Conservation (phyloP, 2,329 filamentous ascomycete species). For the Alternaria solani region DNA sequence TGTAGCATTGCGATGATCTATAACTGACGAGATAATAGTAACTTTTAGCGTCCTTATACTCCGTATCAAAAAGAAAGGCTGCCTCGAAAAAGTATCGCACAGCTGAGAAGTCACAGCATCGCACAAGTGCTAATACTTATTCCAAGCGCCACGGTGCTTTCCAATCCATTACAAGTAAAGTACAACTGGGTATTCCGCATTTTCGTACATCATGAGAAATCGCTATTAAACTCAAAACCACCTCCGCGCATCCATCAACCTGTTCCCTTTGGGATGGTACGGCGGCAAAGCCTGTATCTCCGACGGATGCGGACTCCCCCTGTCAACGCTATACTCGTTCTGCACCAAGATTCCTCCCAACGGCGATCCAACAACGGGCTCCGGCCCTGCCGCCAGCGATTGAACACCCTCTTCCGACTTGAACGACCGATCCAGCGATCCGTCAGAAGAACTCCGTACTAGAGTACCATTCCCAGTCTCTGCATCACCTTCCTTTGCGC, state of each 20-base stretch:
- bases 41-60: too few species aligned
- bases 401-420: not conserved
- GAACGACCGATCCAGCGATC: conserved; percentile 5
- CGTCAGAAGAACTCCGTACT: not conserved
- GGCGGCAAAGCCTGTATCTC: not conserved
- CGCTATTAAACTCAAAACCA: not conserved
- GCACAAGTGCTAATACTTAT: too few species aligned
- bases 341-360: not conserved
- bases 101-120: too few species aligned
- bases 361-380: not conserved
- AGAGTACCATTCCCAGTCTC: not conserved
- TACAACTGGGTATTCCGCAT: too few species aligned
- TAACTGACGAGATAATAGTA: too few species aligned
- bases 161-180: not conserved
- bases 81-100: too few species aligned
- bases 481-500: not conserved
- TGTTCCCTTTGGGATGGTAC: not conserved
- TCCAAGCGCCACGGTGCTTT: too few species aligned
- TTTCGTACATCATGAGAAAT: not conserved
- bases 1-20: rapidly evolving
- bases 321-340: conserved; percentile 1
- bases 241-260: not conserved
- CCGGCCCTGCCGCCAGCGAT: not conserved
- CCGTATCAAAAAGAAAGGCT: too few species aligned
- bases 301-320: not conserved